Evolutionary conservation across 2,329 filamentous ascomycete species (phyloP).

Genomic region (Penicillium sp.): DNA sequence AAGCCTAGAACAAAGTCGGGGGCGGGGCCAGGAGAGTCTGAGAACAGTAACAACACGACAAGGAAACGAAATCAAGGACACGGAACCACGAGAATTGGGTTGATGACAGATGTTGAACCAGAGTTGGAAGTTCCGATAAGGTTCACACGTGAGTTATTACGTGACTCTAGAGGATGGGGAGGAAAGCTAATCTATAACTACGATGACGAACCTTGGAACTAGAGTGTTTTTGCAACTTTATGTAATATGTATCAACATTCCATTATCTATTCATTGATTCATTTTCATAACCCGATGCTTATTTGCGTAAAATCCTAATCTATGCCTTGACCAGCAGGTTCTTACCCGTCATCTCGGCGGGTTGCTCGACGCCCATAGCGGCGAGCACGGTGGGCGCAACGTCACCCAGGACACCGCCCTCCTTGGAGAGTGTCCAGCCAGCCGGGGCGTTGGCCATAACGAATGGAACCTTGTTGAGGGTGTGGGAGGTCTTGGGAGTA

Average conservation of each 20-base stretch:
- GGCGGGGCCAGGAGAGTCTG: neutral
- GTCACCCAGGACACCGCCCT: constrained; percentile 88
- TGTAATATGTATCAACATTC: constrained; percentile 21
- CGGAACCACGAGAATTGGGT: no score
- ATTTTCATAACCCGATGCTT: constrained; percentile 22
- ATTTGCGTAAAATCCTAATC: constrained; percentile 19
- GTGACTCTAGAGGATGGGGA: neutral
- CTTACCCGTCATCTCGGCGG: constrained; percentile 86
- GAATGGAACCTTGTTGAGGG: constrained; percentile 95
- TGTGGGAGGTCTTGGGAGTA: constrained; percentile 97
- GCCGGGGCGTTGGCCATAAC: constrained; percentile 96
- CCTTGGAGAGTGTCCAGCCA: constrained; percentile 82
- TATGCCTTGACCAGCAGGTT: constrained; percentile 75
- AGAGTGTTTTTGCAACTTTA: neutral
- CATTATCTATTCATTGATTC: constrained; percentile 24
- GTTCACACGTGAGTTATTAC: neutral
- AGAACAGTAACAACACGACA: constrained; percentile 1
- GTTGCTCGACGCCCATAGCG: constrained; percentile 86
- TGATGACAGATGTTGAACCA: neutral
- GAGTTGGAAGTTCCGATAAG: neutral
- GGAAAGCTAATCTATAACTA: neutral
- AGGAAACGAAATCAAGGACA: neutral
- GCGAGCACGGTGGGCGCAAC: constrained; percentile 92
- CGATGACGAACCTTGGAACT: neutral
- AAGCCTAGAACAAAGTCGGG: constrained; percentile 4